Evolutionary conservation across 768 basidiomycete genomes (phyloP).

Genomic region (Amanita molliuscula): DNA sequence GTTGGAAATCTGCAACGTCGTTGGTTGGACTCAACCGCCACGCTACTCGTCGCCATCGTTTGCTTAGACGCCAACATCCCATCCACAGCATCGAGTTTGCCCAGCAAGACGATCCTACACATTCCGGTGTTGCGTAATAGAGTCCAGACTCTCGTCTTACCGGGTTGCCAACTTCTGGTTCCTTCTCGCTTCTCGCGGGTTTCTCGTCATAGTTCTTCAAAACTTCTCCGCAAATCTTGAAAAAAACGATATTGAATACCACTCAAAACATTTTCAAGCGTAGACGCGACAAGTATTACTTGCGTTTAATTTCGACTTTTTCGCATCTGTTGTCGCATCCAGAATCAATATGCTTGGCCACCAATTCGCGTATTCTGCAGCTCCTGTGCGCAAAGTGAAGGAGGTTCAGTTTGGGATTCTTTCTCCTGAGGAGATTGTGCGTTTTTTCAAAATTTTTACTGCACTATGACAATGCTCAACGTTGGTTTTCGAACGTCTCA

Average conservation of each 20-base stretch:
- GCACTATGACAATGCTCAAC: slow-evolving; percentile 5
- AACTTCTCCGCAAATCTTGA: slow-evolving; percentile 19
- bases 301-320: slow-evolving; percentile 7
- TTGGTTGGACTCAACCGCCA: slow-evolving; percentile 41
- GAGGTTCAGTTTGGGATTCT: slow-evolving; percentile 99
- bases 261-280: slow-evolving; percentile 12
- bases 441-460: slow-evolving; percentile 20
- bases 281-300: slow-evolving; percentile 15
- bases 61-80: slow-evolving; percentile 17
- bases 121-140: slow-evolving; percentile 9
- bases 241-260: slow-evolving; percentile 18
- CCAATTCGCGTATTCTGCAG: slow-evolving; percentile 72
- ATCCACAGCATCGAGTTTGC: slow-evolving; percentile 13
- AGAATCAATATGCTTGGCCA: slow-evolving; percentile 43
- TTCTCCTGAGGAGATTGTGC: slow-evolving; percentile 96
- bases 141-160: slow-evolving; percentile 15
- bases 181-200: slow-evolving; percentile 10
- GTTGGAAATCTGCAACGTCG: slow-evolving; percentile 28
- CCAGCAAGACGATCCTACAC: neutral
- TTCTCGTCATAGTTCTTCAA: slow-evolving; percentile 18
- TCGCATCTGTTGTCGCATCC: slow-evolving; percentile 8
- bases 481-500: slow-evolving; percentile 22
- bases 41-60: slow-evolving; percentile 20
- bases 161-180: slow-evolving; percentile 21
- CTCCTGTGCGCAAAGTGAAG: slow-evolving; percentile 85